Base-by-base conservation (phyloP, 1,284 basidiomycete genomes). In the Porodaedalea pini region DNA sequence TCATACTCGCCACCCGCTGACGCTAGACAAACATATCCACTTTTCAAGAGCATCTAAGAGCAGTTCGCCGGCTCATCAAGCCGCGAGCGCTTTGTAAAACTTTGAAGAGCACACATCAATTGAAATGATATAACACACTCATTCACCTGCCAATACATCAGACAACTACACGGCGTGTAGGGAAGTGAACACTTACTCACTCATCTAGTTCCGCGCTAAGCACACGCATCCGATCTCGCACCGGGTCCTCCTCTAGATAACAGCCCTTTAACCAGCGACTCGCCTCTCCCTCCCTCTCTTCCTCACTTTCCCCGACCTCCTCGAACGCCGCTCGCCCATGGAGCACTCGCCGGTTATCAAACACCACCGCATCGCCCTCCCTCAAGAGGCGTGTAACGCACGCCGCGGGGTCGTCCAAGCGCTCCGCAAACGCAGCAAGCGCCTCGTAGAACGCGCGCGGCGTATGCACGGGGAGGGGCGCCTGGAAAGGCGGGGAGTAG, bases 401-500 rank as follows among this genome's bases (percentile, higher is more conserved):
- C 32, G 81, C 79, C 15, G 70, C 68, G 0, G 79, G 75, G 15
- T 80, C 76, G 37, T 88, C 81, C 2, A 94, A 72, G 17, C 88
- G 65, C 1, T 71, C 67, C 5, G 86, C 79, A 66, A 94, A 98
- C 8, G 71, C 69, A 3, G 70, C 65, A 2, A 97, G 75, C 1
- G 92, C 91, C 0, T 74, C 65, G 64, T 89, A 90, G 61, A 94
- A 86, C 23, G 70, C 70, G 1, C 68, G 60, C 0, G 83, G 80
- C 0, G 83, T 84, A 7, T 72, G 68, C 3, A 77, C 68, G 1
- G 78, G 72, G 2, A 91, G 74, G 0, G 90, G 90, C 0, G 89
- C 92, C 73, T 98, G 94, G 80, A 98, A 99, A 0, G 95, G 96
- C 0, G 96, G 96, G 3, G 90, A 90, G 73, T 97, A 98, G 72